A percentile compares a stretch with the other conserved stretches of the same genome.
These are phyloP conservation scores for Agaricus bisporus DNA, from an alignment of 768 basidiomycete species.

Conservation along the genomic window DNA sequence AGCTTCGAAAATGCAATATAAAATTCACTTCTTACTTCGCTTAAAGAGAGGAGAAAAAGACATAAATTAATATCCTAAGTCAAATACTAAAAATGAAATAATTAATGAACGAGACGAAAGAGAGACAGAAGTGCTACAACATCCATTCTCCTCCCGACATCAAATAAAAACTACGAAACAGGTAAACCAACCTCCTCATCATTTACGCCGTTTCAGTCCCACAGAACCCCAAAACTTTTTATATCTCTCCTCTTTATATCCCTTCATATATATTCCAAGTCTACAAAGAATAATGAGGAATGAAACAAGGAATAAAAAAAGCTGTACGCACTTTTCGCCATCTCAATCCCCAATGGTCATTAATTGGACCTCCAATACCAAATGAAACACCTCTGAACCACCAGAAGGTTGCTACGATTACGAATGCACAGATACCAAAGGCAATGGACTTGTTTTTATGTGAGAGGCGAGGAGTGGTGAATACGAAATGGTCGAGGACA, in stretches of 20 bases:
- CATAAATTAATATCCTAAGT: too few species aligned
- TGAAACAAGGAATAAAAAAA: neutral
- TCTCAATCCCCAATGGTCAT: conserved; percentile 67
- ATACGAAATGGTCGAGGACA: conserved; percentile 89
- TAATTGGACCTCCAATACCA: conserved; percentile 87
- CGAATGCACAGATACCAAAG: conserved; percentile 56
- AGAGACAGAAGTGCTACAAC: too few species aligned
- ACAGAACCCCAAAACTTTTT: neutral
- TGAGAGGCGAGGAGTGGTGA: conserved; percentile 62
- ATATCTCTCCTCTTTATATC: neutral
- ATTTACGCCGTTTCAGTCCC: too few species aligned
- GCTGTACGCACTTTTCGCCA: conserved; percentile 60
- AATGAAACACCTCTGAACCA: conserved; percentile 91
- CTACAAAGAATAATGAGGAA: neutral
- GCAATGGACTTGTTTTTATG: conserved; percentile 60
- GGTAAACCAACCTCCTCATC: too few species aligned
- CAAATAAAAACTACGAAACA: too few species aligned
- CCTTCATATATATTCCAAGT: conserved; percentile 5
- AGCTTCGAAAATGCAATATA: too few species aligned
- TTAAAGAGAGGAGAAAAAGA: too few species aligned
- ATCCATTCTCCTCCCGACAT: too few species aligned
- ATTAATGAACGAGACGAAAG: too few species aligned
- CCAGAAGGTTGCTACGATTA: conserved; percentile 81
- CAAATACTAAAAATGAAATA: too few species aligned
- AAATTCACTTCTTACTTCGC: too few species aligned